Conservation (phyloP, 306 rosid species). For the Glycine soja region DNA sequence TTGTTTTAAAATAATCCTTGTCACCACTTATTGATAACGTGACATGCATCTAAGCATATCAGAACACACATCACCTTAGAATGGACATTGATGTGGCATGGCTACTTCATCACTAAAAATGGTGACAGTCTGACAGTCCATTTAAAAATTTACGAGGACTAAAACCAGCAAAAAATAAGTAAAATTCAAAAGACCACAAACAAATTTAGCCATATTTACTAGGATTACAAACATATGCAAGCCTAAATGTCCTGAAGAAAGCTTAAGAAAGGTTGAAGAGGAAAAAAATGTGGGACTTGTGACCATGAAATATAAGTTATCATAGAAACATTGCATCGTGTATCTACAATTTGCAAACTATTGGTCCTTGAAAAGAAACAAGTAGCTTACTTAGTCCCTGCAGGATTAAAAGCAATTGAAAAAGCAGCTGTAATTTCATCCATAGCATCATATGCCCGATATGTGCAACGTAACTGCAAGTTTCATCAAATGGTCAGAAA, state of each 20-base stretch:
- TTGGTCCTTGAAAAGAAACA: constrained; percentile 37
- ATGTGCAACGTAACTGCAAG: constrained; percentile 92
- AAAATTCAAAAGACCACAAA: neutral
- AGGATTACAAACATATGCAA: neutral
- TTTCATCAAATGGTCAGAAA: constrained; percentile 45
- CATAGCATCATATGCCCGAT: constrained; percentile 96
- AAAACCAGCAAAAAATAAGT: neutral
- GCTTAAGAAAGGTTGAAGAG: neutral
- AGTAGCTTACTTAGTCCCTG: constrained; percentile 79
- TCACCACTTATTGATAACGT: neutral
- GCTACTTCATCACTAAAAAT: neutral
- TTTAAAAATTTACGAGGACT: neutral
- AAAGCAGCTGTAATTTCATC: constrained; percentile 94
- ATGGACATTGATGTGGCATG: neutral
- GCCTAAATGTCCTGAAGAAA: constrained; percentile 8
- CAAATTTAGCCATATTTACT: neutral
- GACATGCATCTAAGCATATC: neutral
- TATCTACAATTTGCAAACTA: constrained; percentile 22
- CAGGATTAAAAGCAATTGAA: constrained; percentile 89
- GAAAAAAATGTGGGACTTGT: neutral
- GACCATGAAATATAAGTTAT: constrained; percentile 28
- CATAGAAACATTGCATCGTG: constrained; percentile 14
- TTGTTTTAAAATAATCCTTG: neutral
- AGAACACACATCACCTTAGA: neutral
- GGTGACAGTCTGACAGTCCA: neutral